Evolutionary conservation across 371 early-diverging fungal species (phyloP), one percentile per base, ranked within the genome.

Genomic region (Rhizopus delemar): DNA sequence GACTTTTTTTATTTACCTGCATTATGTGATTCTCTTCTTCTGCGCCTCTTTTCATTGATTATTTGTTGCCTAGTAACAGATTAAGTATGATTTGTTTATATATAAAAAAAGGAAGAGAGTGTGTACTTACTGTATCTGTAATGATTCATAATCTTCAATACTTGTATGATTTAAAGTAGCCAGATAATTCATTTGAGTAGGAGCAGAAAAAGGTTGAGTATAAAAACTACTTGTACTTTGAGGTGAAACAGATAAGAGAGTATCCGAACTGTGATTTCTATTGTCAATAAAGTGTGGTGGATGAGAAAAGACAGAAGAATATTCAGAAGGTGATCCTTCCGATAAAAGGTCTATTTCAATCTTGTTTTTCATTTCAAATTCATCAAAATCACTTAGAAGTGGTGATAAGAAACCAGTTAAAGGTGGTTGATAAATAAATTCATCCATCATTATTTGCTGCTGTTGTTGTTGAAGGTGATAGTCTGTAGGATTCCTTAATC

Each of bases 1-100:
- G 28, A 46, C 8, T 33, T 31, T n/a, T 22, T 5, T 38, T 28
- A 51, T 33, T 59, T 77, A 86, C 86, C 90, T 48, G 94, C 95
- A 70, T 98, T 98, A 81, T 98, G 98, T 36, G 92, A 91, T 73
- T 96, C 98, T 36, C 97, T 82, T 60, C 97, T 88, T 32, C 93
- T 87, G 22, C 96, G 81, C 9, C 92, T 82, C 74, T 96, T 96
- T 70, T 98, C 98, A 62, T 71, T 68, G 29, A 75, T 46, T 22
- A 63, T 55, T 46, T 77, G 80, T 29, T 75, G 57, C 41, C 77
- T 80, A 57, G 8, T 35, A 6, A 8, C 29, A 35, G 11, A 33
- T 22, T 22, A 22, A 22, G 22, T 22, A 22, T 22, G 22, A 22
- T 35, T 8, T 32, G 35, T 33, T 11, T 13, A 51, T 12, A 29